Evolutionary conservation across 192 early-diverging fungal genomes (phyloP).

Genomic region (Gonapodya prolifera): DNA sequence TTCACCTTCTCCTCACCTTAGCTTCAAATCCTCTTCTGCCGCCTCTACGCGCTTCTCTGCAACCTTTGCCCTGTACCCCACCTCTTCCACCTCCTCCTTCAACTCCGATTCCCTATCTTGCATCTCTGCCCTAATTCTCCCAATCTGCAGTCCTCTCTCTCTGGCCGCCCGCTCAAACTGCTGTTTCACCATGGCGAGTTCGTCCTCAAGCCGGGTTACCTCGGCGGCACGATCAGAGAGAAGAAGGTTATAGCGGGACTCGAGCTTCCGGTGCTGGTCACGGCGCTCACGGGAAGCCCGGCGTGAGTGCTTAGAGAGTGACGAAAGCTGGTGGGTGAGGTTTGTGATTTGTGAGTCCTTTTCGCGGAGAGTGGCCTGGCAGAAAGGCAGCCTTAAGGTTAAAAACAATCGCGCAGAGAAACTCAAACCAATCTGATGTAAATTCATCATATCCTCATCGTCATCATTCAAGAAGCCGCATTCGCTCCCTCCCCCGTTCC

Average conservation of each 20-base stretch:
- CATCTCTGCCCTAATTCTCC: background rate
- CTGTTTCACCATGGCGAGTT: background rate
- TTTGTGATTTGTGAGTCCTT: background rate
- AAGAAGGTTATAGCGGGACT: background rate
- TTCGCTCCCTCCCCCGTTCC: too few relatives aligned
- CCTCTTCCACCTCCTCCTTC: background rate
- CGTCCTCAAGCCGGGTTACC: background rate
- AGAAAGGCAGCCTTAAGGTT: too few relatives aligned
- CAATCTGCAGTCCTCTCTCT: background rate
- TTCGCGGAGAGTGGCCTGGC: background rate
- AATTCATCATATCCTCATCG: too few relatives aligned
- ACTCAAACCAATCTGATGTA: too few relatives aligned
- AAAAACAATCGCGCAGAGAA: too few relatives aligned
- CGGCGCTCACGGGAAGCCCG: background rate
- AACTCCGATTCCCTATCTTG: background rate
- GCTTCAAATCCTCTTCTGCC: background rate
- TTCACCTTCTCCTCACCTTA: background rate
- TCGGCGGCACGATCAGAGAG: background rate
- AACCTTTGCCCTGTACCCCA: background rate
- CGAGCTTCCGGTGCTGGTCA: background rate
- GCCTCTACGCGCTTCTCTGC: background rate
- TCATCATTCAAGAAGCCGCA: too few relatives aligned
- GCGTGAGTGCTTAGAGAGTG: background rate
- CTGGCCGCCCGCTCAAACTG: background rate
- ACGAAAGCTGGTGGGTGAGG: background rate